A percentile compares a stretch with the other conserved stretches of the same genome.
Evolutionary conservation across 2,329 filamentous ascomycete species (phyloP).

Genomic region (Venturia aucupariae): DNA sequence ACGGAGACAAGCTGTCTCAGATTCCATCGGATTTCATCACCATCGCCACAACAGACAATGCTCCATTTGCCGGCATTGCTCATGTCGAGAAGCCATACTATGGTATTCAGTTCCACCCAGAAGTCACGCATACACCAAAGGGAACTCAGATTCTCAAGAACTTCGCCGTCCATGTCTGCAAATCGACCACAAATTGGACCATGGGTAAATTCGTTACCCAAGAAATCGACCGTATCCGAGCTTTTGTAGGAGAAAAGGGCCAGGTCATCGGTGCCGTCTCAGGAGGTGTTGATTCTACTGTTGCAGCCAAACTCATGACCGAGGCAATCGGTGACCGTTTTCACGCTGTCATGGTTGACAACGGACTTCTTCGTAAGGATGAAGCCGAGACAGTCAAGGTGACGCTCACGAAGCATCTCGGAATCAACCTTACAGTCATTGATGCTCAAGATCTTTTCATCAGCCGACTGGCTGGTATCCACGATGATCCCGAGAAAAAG

Average conservation of each 20-base stretch:
- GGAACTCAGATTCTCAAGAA: constrained; percentile 68
- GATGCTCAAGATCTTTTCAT: constrained; percentile 73
- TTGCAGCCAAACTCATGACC: constrained; percentile 76
- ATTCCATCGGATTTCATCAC: constrained; percentile 65
- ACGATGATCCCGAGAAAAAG: constrained; percentile 72
- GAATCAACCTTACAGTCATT: constrained; percentile 83
- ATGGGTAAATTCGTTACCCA: constrained; percentile 77
- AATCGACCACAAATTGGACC: constrained; percentile 66
- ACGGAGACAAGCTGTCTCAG: constrained; percentile 72
- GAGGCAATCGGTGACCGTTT: constrained; percentile 81
- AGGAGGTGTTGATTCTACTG: constrained; percentile 84
- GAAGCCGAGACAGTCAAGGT: constrained; percentile 76
- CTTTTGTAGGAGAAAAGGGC: constrained; percentile 68
- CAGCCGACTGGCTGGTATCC: constrained; percentile 62
- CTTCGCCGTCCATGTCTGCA: constrained; percentile 77
- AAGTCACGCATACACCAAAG: constrained; percentile 63
- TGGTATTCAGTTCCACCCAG: constrained; percentile 84
- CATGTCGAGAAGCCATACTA: constrained; percentile 62
- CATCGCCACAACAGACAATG: constrained; percentile 67
- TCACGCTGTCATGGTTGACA: constrained; percentile 78
- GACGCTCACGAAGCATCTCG: constrained; percentile 67
- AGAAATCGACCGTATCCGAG: constrained; percentile 71
- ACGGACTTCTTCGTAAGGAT: constrained; percentile 74
- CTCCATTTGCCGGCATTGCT: constrained; percentile 70
- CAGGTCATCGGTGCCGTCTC: constrained; percentile 75